phyloP scores from a whole-genome alignment of 2,329 filamentous ascomycete genomes.

The Hypomyces rosellus region DNA sequence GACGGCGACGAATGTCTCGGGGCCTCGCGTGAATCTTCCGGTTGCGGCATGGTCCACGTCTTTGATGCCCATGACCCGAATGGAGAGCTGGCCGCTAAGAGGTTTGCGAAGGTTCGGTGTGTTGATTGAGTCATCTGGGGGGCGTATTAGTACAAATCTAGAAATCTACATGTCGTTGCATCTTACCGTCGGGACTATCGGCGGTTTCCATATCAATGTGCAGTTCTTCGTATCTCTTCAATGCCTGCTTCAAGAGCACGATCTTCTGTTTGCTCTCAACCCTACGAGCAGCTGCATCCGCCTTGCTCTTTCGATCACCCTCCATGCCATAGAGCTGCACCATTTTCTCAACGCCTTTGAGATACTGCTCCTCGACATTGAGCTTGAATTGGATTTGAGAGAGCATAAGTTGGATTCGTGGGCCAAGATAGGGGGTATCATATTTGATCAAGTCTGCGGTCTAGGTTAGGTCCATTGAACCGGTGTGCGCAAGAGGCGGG shows the following conservation, averaged over 20 bases:
- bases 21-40: slow-evolving; percentile 77
- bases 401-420: slow-evolving; percentile 97
- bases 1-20: slow-evolving; percentile 91
- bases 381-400: slow-evolving; percentile 98
- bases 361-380: slow-evolving; percentile 97
- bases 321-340: slow-evolving; percentile 96
- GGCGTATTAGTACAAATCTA: slow-evolving; percentile 13
- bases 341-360: slow-evolving; percentile 99
- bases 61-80: slow-evolving; percentile 81
- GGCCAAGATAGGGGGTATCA: slow-evolving; percentile 89
- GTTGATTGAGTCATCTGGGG: slow-evolving; percentile 87
- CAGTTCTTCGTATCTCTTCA: slow-evolving; percentile 95
- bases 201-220: slow-evolving; percentile 85
- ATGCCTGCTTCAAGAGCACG: slow-evolving; percentile 84
- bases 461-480: slow-evolving; percentile 3
- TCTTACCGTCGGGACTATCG: slow-evolving; percentile 73
- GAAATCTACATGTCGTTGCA: neutral
- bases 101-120: slow-evolving; percentile 92
- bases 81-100: slow-evolving; percentile 81
- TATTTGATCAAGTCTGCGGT: slow-evolving; percentile 89
- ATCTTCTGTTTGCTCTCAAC: slow-evolving; percentile 99
- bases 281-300: slow-evolving; percentile 81
- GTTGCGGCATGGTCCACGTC: slow-evolving; percentile 91
- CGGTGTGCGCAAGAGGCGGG: neutral
- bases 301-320: slow-evolving; percentile 90